Conservation (phyloP, 768 basidiomycete species). For the Leccinellum albellum region DNA sequence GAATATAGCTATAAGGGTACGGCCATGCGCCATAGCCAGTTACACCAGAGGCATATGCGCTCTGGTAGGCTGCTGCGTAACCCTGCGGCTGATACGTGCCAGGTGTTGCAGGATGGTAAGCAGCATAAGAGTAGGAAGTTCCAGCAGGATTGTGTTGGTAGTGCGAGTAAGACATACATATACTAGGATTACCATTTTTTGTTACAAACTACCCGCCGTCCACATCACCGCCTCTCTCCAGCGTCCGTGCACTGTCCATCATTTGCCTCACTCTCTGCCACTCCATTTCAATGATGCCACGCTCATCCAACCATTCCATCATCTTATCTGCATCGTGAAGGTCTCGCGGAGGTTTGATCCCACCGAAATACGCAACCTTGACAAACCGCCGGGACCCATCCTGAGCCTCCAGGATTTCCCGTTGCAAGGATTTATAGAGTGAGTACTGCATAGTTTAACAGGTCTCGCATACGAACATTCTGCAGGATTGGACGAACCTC, state of each 20-base stretch:
- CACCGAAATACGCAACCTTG: conserved; percentile 53
- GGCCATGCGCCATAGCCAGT: conserved; percentile 69
- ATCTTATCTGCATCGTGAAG: conserved; percentile 71
- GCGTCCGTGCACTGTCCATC: conserved; percentile 68
- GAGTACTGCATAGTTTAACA: conserved; percentile 45
- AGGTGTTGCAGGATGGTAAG: conserved; percentile 51
- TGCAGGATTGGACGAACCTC: conserved; percentile 49
- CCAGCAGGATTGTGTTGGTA: conserved; percentile 40
- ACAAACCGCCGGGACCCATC: conserved; percentile 46
- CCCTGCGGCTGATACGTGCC: conserved; percentile 46
- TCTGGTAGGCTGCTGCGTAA: conserved; percentile 44
- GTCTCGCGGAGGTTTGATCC: conserved; percentile 60
- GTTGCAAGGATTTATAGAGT: conserved; percentile 55
- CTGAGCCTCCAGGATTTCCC: conserved; percentile 57
- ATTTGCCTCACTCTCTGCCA: conserved; percentile 69
- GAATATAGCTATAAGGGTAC: conserved; percentile 62
- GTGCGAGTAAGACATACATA: conserved; percentile 34
- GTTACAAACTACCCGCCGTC: conserved; percentile 16
- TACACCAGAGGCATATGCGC: conserved; percentile 58
- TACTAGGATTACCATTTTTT: background rate
- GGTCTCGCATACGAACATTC: background rate
- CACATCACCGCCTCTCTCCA: conserved; percentile 51
- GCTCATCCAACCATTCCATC: conserved; percentile 76
- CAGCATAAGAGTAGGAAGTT: conserved; percentile 62
- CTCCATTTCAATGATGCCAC: conserved; percentile 61